phyloP scores from a whole-genome alignment of 2,329 filamentous ascomycete species.

The Verticillium isaacii region DNA sequence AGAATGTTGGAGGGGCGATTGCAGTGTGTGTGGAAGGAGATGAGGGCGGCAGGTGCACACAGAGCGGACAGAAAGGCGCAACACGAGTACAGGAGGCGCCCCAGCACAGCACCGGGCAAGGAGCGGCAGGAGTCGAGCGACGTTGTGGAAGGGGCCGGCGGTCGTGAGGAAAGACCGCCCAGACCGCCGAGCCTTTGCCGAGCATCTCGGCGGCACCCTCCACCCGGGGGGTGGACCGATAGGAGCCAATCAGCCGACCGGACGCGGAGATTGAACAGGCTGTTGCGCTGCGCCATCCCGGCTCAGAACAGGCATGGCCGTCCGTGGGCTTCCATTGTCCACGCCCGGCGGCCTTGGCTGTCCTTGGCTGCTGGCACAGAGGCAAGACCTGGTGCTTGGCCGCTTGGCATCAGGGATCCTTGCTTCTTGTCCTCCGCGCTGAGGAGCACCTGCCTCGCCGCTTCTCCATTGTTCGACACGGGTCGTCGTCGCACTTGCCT shows the following conservation, averaged over 20 bases:
- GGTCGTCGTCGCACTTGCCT: neutral
- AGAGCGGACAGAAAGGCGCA: neutral
- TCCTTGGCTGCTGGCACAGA: neutral
- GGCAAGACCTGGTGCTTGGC: neutral
- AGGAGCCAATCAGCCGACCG: constrained; percentile 1
- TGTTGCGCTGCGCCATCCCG: neutral
- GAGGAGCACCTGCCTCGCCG: neutral
- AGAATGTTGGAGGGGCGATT: neutral
- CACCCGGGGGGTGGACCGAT: neutral
- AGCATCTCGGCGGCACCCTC: constrained; percentile 1
- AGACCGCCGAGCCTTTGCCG: constrained; percentile 3
- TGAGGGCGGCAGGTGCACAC: neutral
- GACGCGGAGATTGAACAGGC: constrained; percentile 1
- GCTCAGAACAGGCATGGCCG: neutral
- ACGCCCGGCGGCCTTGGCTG: neutral
- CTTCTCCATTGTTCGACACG: neutral
- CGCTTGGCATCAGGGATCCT: neutral
- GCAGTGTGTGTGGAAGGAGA: neutral
- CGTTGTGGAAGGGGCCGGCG: neutral
- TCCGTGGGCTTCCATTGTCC: neutral
- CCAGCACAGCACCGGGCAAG: no score
- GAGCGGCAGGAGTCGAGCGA: neutral
- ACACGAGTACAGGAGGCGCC: no score
- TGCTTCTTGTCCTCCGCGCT: neutral
- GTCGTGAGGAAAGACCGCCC: neutral